phyloP scores from a whole-genome alignment of 2,329 filamentous ascomycete species.

The Aspergillus quadrilineatus region DNA sequence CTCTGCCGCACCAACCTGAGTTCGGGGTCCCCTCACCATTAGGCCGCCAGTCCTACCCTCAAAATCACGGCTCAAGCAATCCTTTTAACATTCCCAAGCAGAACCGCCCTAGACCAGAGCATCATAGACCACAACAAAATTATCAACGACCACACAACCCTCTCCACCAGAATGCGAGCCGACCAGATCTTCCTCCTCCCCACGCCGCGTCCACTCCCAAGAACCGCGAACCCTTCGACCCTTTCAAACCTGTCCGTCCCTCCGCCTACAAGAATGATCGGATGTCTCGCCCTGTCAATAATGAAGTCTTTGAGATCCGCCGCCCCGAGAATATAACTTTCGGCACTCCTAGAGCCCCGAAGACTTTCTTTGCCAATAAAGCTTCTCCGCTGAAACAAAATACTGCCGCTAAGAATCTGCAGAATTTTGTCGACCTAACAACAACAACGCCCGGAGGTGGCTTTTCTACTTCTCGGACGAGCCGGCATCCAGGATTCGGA shows the following conservation, averaged over 20 bases:
- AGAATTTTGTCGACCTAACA: slow-evolving; percentile 53
- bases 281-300: slow-evolving; percentile 23
- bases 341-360: slow-evolving; percentile 51
- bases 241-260: slow-evolving; percentile 41
- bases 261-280: slow-evolving; percentile 37
- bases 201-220: slow-evolving; percentile 23
- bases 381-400: slow-evolving; percentile 39
- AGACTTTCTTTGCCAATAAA: slow-evolving; percentile 55
- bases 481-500: slow-evolving; percentile 50
- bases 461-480: slow-evolving; percentile 49
- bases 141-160: slow-evolving; percentile 20
- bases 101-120: slow-evolving; percentile 51
- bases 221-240: slow-evolving; percentile 36
- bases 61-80: slow-evolving; percentile 35
- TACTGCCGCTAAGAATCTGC: slow-evolving; percentile 45
- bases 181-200: slow-evolving; percentile 19
- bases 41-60: slow-evolving; percentile 43
- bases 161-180: slow-evolving; percentile 18
- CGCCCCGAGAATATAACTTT: slow-evolving; percentile 51
- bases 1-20: slow-evolving; percentile 46
- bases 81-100: slow-evolving; percentile 55
- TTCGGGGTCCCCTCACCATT: slow-evolving; percentile 62
- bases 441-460: slow-evolving; percentile 39
- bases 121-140: slow-evolving; percentile 43
- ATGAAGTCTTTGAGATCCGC: slow-evolving; percentile 46